phyloP scores from a whole-genome alignment of 2,329 filamentous ascomycete species.

The Colletotrichum sp. region DNA sequence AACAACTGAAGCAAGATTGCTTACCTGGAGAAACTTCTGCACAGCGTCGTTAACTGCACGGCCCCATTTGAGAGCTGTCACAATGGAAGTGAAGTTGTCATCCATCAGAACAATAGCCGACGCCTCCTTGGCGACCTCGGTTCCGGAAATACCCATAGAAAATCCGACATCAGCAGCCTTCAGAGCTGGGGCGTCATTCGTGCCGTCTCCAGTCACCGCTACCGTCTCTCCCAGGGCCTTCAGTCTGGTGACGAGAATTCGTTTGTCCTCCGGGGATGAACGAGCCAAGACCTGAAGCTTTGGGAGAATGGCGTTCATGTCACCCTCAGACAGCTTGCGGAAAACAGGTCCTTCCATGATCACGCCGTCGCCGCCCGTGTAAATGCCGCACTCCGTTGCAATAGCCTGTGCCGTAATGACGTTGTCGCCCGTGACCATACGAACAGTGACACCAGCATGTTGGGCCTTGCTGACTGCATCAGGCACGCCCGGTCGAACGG shows the following conservation, averaged over 20 bases:
- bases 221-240: conserved; percentile 62
- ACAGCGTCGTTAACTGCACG: conserved; percentile 72
- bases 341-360: conserved; percentile 71
- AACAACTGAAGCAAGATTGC: conserved; percentile 27
- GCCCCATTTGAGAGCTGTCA: conserved; percentile 72
- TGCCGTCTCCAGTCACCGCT: conserved; percentile 70
- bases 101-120: conserved; percentile 71
- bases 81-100: conserved; percentile 70
- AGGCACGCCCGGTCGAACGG: conserved; percentile 67
- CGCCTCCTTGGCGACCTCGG: conserved; percentile 71
- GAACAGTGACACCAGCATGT: conserved; percentile 70
- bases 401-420: conserved; percentile 68
- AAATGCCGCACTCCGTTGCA: conserved; percentile 68
- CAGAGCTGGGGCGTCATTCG: conserved; percentile 69
- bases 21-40: conserved; percentile 68
- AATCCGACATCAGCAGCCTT: conserved; percentile 72
- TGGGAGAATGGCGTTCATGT: conserved; percentile 59
- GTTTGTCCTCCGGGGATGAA: conserved; percentile 65
- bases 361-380: conserved; percentile 59
- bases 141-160: conserved; percentile 71
- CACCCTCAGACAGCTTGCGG: conserved; percentile 56
- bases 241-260: conserved; percentile 58
- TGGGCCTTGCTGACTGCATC: conserved; percentile 69
- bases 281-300: conserved; percentile 56
- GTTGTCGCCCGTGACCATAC: conserved; percentile 78